Evolutionary conservation across 441 rosid genomes (phyloP).

Genomic region (Euphorbia corollata): DNA sequence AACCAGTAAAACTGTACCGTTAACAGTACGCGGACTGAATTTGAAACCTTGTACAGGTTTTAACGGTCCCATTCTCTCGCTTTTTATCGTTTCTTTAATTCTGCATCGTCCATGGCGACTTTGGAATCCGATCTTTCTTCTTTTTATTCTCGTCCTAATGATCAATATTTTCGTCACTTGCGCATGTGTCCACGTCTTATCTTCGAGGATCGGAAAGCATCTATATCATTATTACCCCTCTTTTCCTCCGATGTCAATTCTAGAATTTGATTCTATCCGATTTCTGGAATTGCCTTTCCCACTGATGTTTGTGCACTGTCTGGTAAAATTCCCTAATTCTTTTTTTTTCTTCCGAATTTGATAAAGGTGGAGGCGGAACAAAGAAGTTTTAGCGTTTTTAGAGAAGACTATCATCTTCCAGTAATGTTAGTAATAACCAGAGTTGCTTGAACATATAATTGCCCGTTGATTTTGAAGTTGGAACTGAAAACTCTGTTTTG

Average conservation of each 20-base stretch:
- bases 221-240: not conserved
- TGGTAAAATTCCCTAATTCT: not conserved
- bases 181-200: not conserved
- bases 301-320: not conserved
- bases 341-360: not conserved
- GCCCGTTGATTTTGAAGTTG: not conserved
- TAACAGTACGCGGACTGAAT: no score
- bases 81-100: not conserved
- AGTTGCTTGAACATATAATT: not conserved
- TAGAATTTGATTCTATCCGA: constrained; percentile 9
- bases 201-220: constrained; percentile 4
- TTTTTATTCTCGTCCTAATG: constrained; percentile 4
- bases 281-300: not conserved
- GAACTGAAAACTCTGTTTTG: not conserved
- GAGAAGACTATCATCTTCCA: not conserved
- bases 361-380: not conserved
- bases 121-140: not conserved
- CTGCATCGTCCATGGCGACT: not conserved
- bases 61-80: no score
- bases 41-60: no score
- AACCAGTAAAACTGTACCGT: no score
- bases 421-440: not conserved
- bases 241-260: not conserved
- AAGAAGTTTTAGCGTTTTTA: not conserved
- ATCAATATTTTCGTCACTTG: constrained; percentile 4